A percentile compares a stretch with the other conserved stretches of the same genome.
These are phyloP conservation scores for Verticillium dahliae DNA, from an alignment of 2,329 filamentous ascomycete genomes.

Conservation along the genomic window DNA sequence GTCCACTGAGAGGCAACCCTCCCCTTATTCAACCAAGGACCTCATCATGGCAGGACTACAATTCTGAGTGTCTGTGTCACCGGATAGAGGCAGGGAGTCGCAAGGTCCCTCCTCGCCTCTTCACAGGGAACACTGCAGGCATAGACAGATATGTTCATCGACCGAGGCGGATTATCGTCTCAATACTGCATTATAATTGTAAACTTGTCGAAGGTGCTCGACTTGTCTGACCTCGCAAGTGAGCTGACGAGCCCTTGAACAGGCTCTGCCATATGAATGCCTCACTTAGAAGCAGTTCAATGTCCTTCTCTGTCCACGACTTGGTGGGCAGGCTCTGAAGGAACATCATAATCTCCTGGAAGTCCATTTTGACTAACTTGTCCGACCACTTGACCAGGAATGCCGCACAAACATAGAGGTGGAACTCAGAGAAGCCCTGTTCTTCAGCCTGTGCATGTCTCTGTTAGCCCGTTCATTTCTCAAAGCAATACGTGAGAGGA, in stretches of 20 bases:
- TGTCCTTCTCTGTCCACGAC: constrained; percentile 96
- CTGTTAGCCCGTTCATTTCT: neutral
- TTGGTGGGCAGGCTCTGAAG: constrained; percentile 88
- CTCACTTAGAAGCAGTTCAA: constrained; percentile 89
- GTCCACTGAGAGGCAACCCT: no score
- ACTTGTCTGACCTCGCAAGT: constrained; percentile 56
- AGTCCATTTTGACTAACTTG: constrained; percentile 93
- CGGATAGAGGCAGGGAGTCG: no score
- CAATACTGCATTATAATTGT: constrained; percentile 19
- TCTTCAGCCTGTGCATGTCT: constrained; percentile 70
- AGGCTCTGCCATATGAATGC: constrained; percentile 98
- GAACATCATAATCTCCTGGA: constrained; percentile 99
- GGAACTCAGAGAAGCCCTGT: constrained; percentile 96
- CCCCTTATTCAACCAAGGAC: no score
- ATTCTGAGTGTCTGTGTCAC: no score
- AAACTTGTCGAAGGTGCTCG: constrained; percentile 32
- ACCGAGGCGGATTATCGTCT: neutral
- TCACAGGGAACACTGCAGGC: no score
- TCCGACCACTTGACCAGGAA: constrained; percentile 98
- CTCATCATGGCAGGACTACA: no score
- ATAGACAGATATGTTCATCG: no score
- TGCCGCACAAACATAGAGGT: constrained; percentile 95
- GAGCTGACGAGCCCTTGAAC: constrained; percentile 89
- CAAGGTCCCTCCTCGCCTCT: no score
- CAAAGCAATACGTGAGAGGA: neutral